These are phyloP conservation scores for Panaeolus papilionaceus DNA, from an alignment of 768 basidiomycete genomes.

Conservation along the genomic window DNA sequence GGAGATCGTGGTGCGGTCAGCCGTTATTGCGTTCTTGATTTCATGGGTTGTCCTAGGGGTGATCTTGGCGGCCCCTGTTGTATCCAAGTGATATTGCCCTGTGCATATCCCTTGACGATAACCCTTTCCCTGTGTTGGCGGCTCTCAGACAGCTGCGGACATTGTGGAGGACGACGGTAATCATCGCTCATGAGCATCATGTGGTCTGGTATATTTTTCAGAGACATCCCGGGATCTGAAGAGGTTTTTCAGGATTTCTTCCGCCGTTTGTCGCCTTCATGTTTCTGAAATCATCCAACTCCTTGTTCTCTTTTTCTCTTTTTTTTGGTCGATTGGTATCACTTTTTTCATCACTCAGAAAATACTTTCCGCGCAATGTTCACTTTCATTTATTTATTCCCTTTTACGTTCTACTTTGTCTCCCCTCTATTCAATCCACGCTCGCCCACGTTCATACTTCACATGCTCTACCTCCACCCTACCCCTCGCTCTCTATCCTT, in stretches of 20 bases:
- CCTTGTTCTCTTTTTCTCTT: neutral
- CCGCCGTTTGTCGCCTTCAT: neutral
- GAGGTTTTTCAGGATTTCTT: neutral
- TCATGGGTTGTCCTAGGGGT: slow-evolving; percentile 47
- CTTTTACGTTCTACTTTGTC: neutral
- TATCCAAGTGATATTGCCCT: slow-evolving; percentile 16
- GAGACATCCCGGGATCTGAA: neutral
- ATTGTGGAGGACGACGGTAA: neutral
- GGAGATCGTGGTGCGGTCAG: slow-evolving; percentile 79
- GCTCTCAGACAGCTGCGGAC: neutral
- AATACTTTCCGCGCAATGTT: neutral
- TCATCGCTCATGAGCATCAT: neutral
- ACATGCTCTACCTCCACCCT: neutral
- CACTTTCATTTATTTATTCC: slow-evolving; percentile 5
- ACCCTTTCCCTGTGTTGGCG: neutral
- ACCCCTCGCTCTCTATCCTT: neutral
- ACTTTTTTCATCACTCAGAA: neutral
- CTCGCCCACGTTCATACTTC: neutral
- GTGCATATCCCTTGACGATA: neutral
- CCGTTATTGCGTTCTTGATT: slow-evolving; percentile 50
- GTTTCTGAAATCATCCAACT: neutral
- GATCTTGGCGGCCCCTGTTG: slow-evolving; percentile 49
- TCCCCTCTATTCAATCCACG: neutral
- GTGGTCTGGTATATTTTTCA: neutral
- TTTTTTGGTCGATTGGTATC: neutral